Evolutionary conservation across 768 basidiomycete species (phyloP), one percentile per base, ranked within the genome.

Genomic region (Sistotremastrum suecicum): DNA sequence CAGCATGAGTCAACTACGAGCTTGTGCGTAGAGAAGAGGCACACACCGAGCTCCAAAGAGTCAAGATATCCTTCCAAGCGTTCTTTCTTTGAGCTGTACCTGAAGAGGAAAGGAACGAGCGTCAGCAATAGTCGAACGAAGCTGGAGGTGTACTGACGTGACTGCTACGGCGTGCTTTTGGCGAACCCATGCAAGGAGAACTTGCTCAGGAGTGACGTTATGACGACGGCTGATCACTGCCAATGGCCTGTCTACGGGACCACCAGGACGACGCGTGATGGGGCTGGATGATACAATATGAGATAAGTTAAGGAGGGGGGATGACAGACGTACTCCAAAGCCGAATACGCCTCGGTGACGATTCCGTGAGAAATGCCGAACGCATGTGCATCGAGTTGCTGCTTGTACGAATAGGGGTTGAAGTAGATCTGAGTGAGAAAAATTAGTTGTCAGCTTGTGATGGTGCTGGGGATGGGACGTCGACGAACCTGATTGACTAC

Each of bases 111-210:
- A 48, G 47, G 20, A 39, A 34, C 12, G 7, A 32, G 37, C 32
- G 31, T 37, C 39, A 29, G 40, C 36, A 29, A 33, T 3, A 42
- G 20, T 34, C 34, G 33, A 9, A 39, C 30, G n/a, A 30, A 20
- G 20, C 8, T n/a, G n/a, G 46, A 57, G 44, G 56, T 44, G 30
- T 0, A 52, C 63, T 28, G 58, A 82, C 75, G 78, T 83, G 51
- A 83, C 69, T 29, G 71, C 69, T 4, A 82, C 72, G 0, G 72
- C 73, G 7, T 75, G 78, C 56, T 86, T 84, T 5, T 72, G 66
- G 54, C 76, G 81, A 4, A 73, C 70, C 83, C 83, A 83, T 1
- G 80, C 79, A 5, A 84, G 65, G 4, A 85, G 63, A 6, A 83
- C 71, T 56, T 86, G 83, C 47, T 83, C 82, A 1, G 71, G 63